Evolutionary conservation across 1,139 yeast genomes (phyloP), one percentile per base, ranked within the genome.

Genomic region (Candida sp.): DNA sequence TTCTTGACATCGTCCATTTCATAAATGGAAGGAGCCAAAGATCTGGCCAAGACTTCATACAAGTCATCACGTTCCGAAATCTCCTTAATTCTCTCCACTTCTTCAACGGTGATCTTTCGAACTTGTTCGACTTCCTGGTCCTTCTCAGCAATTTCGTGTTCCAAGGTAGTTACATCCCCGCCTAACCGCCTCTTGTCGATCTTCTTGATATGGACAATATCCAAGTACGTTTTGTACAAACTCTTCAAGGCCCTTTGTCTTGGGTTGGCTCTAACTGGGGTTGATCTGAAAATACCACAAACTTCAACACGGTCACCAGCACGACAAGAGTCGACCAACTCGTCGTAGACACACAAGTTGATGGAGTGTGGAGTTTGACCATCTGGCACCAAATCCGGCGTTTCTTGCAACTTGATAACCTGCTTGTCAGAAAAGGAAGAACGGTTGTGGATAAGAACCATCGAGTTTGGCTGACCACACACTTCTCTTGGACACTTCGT

Each of bases 281-380:
- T 83, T 0, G 97, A 90, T 66, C 98, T 82, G 75, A 92, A 96
- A 40, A 96, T 88, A 55, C 99, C 99, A 57, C 98, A 91, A 23
- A 93, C 96, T 68, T 93, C 97, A 46, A 96, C 83, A 56, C 98
- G 81, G 68, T 94, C 99, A 77, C 99, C 99, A 12, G 99, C 98
- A 63, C 97, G 83, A 65, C 96, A 89, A 49, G 90, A 80, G 67
- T 94, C 99, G 2, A 94, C 99, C 56, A 94, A 77, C 66, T 96
- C 99, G 68, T 96, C 99, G 64, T 94, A 94, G 3, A 91, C 96
- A 75, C 98, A 92, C 35, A 94, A 76, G 9, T 97, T 91, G 50
- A 94, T 91, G 9, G 98, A 88, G 67, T 94, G 99, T 2, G 99
- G 99, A 3, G 99, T 94, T 70, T 94, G 99, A 23, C 99, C 99